Evolutionary conservation across 805 yeast genomes (phyloP).

Genomic region (Metschnikowia dekortorum): DNA sequence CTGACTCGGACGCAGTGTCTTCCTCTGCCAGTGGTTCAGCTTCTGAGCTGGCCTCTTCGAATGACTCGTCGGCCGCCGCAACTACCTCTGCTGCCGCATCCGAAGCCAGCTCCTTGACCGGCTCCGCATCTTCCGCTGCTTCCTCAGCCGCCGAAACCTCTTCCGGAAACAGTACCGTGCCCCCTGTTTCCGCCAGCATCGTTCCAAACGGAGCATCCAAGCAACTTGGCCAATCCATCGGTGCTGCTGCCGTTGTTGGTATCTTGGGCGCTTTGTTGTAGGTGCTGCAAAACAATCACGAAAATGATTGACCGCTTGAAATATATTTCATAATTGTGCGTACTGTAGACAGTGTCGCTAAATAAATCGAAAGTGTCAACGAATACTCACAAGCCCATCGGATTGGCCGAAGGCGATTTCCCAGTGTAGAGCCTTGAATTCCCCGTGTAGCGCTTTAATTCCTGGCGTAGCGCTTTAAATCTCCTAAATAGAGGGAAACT

Average conservation of each 20-base stretch:
- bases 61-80: slow-evolving; percentile 12
- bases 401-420: no score
- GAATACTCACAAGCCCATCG: no score
- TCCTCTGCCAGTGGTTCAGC: slow-evolving; percentile 8
- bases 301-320: background rate
- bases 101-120: background rate
- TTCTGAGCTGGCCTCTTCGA: slow-evolving; percentile 14
- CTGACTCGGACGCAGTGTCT: slow-evolving; percentile 12
- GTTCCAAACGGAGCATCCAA: slow-evolving; percentile 18
- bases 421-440: no score
- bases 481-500: no score
- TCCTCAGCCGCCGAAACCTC: slow-evolving; percentile 16
- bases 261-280: slow-evolving; percentile 33
- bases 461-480: no score
- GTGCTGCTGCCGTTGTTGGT: slow-evolving; percentile 39
- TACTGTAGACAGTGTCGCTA: slow-evolving; percentile 1
- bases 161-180: background rate
- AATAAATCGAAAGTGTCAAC: background rate
- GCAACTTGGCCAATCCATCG: slow-evolving; percentile 26
- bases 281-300: background rate
- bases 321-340: background rate
- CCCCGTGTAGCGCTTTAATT: no score
- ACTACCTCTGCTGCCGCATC: no score
- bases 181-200: background rate
- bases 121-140: slow-evolving; percentile 19